Percentiles rank a stretch among this genome's conserved stretches.
phyloP scores from a whole-genome alignment of 768 basidiomycete species.

The Mycena olivaceomarginata region DNA sequence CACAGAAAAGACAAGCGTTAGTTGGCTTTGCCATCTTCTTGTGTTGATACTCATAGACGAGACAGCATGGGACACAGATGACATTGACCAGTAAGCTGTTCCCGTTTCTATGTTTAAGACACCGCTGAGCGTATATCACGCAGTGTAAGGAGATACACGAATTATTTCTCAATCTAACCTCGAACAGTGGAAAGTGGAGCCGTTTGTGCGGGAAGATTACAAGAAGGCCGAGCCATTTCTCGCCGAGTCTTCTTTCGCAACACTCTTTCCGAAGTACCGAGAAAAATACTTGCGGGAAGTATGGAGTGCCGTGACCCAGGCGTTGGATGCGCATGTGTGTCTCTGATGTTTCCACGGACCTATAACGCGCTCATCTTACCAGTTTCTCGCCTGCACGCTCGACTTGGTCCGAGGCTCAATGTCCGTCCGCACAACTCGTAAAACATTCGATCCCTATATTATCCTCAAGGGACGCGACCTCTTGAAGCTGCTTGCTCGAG shows the following conservation, averaged over 20 bases:
- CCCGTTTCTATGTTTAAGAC: conserved; percentile 26
- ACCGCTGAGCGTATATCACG: conserved; percentile 26
- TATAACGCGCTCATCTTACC: conserved; percentile 24
- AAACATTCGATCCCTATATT: conserved; percentile 97
- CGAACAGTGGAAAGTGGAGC: conserved; percentile 90
- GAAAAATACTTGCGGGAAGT: conserved; percentile 97
- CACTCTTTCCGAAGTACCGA: conserved; percentile 98
- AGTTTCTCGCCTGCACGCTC: conserved; percentile 94
- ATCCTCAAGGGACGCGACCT: conserved; percentile 97
- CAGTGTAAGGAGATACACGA: conserved; percentile 63
- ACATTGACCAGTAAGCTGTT: conserved; percentile 93
- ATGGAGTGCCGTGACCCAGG: conserved; percentile 93
- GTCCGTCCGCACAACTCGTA: conserved; percentile 97
- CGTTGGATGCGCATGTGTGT: conserved; percentile 87
- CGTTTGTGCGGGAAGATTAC: conserved; percentile 85
- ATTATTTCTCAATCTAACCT: conserved; percentile 3
- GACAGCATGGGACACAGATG: conserved; percentile 98
- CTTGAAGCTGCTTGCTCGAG: conserved; percentile 95
- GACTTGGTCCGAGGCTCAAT: conserved; percentile 98
- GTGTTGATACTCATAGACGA: conserved; percentile 38
- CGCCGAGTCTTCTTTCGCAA: conserved; percentile 98
- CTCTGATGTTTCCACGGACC: neutral
- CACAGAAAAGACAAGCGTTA: conserved; percentile 97
- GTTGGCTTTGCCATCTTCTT: conserved; percentile 50
- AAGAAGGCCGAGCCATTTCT: conserved; percentile 85